Percentiles rank a stretch among this genome's conserved stretches.
These are phyloP conservation scores for Camellia japonica DNA, from an alignment of 148 eudicot species.

Conservation along the genomic window DNA sequence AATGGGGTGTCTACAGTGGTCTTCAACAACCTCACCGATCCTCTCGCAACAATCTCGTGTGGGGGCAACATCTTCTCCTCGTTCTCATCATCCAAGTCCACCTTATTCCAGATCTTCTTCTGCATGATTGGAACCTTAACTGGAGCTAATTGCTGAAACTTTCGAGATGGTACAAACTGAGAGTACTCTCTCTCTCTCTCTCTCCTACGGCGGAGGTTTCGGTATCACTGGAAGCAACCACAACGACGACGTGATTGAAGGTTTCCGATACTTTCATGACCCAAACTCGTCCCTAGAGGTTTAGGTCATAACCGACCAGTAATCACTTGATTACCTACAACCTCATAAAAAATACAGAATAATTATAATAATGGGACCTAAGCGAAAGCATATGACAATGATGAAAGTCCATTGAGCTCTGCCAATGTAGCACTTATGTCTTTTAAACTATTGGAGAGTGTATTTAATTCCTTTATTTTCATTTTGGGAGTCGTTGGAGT, in stretches of 20 bases:
- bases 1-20: too few species aligned
- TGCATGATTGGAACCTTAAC: constrained; percentile 47
- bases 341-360: too few species aligned
- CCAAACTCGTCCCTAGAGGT: too few species aligned
- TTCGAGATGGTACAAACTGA: constrained; percentile 34
- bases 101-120: constrained; percentile 23
- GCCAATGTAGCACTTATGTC: too few species aligned
- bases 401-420: too few species aligned
- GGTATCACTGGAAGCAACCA: constrained; percentile 47
- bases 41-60: constrained; percentile 69
- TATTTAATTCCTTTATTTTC: too few species aligned
- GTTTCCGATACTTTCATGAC: constrained; percentile 12
- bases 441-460: too few species aligned
- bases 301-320: too few species aligned
- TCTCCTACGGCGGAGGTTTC: constrained; percentile 24
- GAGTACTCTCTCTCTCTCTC: constrained; percentile 18
- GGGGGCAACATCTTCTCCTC: constrained; percentile 74
- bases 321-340: too few species aligned
- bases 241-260: constrained; percentile 20
- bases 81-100: constrained; percentile 30
- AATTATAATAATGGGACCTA: too few species aligned
- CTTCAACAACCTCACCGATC: constrained; percentile 28
- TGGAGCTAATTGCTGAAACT: constrained; percentile 54
- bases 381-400: too few species aligned
- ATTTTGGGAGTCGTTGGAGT: too few species aligned